Evolutionary conservation across 495 filamentous ascomycete genomes (phyloP), one percentile per base, ranked within the genome.

Genomic region (Penicillium goetzii): DNA sequence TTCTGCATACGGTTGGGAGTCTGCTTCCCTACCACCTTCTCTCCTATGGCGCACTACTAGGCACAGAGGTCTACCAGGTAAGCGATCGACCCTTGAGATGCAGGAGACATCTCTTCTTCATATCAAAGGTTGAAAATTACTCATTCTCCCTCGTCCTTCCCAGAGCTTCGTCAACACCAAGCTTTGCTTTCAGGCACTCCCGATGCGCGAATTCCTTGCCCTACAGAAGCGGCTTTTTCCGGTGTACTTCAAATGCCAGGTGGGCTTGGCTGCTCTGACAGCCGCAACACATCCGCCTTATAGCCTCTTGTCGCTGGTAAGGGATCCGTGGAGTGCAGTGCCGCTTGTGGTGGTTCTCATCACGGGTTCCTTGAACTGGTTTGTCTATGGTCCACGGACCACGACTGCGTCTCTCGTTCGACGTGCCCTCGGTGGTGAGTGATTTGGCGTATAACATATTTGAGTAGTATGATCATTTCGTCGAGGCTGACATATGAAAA

Each of bases 141-240:
- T 43, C 5, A 57, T 11, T 26, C 17, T 19, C 12, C 17, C 8
- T 28, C 15, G 32, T 49, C n/a, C 9, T 8, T 12, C 6, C 8
- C 64, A 86, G 69, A 80, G 72, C 68, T 85, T 86, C 51, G 58
- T 84, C 59, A 79, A 84, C 65, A 84, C 81, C 5, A 85, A 84
- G 50, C 62, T 86, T 11, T 78, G 73, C 66, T 83, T 72, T 68
- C 60, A 69, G 41, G 68, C 73, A 2, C 75, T 86, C 7, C 81
- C 85, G 0, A 72, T 75, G 52, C 74, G 77, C 2, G 73, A 80
- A 3, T 88, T 86, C 68, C 78, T 78, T 23, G 68, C 72, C 0
- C 71, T 86, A 1, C 81, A 85, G 52, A 84, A 83, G 59, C 78
- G 75, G 17, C 51, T 86, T 9, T 87, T 87, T 60, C 85, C 84